Conservation (phyloP, 2,329 filamentous ascomycete species). For the Beauveria scarabaeidicola region DNA sequence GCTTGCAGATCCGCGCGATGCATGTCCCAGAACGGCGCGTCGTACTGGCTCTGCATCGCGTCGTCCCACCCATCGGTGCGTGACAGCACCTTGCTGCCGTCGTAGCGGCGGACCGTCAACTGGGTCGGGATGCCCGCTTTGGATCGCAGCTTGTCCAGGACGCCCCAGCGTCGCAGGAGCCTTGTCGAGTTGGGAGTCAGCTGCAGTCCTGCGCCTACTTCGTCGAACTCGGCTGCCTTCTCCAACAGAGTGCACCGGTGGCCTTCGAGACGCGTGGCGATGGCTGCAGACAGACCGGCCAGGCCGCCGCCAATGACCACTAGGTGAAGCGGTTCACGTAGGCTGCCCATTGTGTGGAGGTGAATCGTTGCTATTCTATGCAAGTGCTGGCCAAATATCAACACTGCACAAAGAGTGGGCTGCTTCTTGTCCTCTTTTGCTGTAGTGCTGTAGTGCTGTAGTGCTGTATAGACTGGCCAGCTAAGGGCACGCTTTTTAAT, state of each 20-base stretch:
- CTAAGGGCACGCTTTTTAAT: no score
- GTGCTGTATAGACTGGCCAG: no score
- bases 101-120: conserved; percentile 45
- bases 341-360: not conserved
- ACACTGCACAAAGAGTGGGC: no score
- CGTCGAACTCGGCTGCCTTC: not conserved
- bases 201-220: conserved; percentile 47
- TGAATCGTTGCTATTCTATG: not conserved
- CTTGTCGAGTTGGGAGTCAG: conserved; percentile 42
- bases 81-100: conserved; percentile 42
- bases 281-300: not conserved
- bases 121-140: conserved; percentile 34
- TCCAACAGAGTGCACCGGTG: not conserved
- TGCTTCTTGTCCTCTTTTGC: no score
- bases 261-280: not conserved
- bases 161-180: conserved; percentile 40
- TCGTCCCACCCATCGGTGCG: conserved; percentile 34
- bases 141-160: conserved; percentile 35
- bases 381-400: not conserved
- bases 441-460: no score
- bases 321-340: not conserved
- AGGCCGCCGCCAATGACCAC: not conserved
- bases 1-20: conserved; percentile 55
- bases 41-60: conserved; percentile 46
- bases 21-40: conserved; percentile 49